Percentiles rank a stretch among this genome's conserved stretches.
Conservation (phyloP, 768 basidiomycete species). For the Pholiota molesta region DNA sequence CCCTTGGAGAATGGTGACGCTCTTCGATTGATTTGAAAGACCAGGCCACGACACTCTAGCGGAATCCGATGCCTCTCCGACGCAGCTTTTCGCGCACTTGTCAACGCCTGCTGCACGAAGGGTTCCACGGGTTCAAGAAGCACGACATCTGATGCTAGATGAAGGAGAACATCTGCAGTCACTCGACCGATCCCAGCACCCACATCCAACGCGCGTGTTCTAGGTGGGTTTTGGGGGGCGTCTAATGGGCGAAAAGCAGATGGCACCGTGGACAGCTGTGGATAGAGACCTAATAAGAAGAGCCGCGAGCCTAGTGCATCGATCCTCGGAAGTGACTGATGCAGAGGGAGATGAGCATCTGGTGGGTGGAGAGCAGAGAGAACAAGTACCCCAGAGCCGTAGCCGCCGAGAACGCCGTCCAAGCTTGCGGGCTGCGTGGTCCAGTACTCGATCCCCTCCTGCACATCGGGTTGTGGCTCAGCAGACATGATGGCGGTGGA, state of each 20-base stretch:
- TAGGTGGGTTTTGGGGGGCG: constrained; percentile 18
- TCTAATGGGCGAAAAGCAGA: constrained; percentile 66
- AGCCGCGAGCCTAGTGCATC: constrained; percentile 91
- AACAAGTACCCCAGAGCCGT: constrained; percentile 58
- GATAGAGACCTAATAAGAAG: constrained; percentile 81
- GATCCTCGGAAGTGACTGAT: constrained; percentile 82
- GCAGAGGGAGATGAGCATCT: constrained; percentile 16
- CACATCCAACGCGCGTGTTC: constrained; percentile 83
- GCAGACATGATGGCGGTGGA: constrained; percentile 14
- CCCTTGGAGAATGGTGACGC: constrained; percentile 78
- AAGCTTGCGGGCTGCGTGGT: constrained; percentile 75
- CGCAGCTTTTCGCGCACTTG: constrained; percentile 37
- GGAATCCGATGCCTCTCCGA: constrained; percentile 21
- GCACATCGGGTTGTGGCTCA: constrained; percentile 52
- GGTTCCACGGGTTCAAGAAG: constrained; percentile 85
- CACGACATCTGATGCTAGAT: constrained; percentile 84
- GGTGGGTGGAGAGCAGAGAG: constrained; percentile 21
- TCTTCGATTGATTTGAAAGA: constrained; percentile 61
- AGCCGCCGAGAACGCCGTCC: constrained; percentile 82
- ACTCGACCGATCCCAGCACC: constrained; percentile 95
- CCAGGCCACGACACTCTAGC: constrained; percentile 61
- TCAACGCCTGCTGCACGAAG: constrained; percentile 77
- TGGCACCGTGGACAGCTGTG: constrained; percentile 75
- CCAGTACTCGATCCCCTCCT: constrained; percentile 90
- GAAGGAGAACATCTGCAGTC: constrained; percentile 86